Evolutionary conservation across 371 early-diverging fungal species (phyloP).

Genomic region (Synchytrium microbalum): DNA sequence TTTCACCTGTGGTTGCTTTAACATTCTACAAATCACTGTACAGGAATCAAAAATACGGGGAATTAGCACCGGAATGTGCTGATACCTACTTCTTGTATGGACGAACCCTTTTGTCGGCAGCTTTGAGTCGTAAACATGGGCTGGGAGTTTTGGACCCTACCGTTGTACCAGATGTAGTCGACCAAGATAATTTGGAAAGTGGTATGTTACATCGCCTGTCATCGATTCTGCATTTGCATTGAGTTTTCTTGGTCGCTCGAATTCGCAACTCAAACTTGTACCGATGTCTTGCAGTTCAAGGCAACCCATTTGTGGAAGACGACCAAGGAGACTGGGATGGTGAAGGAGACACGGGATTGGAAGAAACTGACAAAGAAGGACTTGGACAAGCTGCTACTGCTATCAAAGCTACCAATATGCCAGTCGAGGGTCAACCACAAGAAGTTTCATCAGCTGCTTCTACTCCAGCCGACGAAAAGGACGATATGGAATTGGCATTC

Average conservation of each 20-base stretch:
- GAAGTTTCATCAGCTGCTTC: too few species aligned
- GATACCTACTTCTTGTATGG: constrained; percentile 74
- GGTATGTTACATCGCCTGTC: constrained; percentile 1
- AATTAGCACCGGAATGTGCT: constrained; percentile 60
- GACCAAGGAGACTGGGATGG: constrained; percentile 35
- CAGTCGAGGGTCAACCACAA: too few species aligned
- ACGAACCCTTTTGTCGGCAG: constrained; percentile 63
- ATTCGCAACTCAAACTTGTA: constrained; percentile 4
- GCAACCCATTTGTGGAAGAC: constrained; percentile 33
- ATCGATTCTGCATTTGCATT: too few species aligned
- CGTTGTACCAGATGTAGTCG: constrained; percentile 5
- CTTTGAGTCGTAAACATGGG: constrained; percentile 64
- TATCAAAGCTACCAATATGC: too few species aligned
- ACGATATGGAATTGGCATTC: constrained; percentile 82
- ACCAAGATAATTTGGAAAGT: background rate
- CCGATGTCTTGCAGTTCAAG: constrained; percentile 8
- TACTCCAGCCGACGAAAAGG: constrained; percentile 39
- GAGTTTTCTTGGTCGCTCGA: background rate
- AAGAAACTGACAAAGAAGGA: constrained; percentile 6
- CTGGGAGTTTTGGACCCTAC: constrained; percentile 24
- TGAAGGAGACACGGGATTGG: constrained; percentile 34
- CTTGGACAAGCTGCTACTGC: constrained; percentile 34
- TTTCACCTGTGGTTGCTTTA: too few species aligned
- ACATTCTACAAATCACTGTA: constrained; percentile 7
- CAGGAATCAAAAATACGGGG: constrained; percentile 61